Conservation (phyloP, 83 land plant genomes). For the Picea abies region DNA sequence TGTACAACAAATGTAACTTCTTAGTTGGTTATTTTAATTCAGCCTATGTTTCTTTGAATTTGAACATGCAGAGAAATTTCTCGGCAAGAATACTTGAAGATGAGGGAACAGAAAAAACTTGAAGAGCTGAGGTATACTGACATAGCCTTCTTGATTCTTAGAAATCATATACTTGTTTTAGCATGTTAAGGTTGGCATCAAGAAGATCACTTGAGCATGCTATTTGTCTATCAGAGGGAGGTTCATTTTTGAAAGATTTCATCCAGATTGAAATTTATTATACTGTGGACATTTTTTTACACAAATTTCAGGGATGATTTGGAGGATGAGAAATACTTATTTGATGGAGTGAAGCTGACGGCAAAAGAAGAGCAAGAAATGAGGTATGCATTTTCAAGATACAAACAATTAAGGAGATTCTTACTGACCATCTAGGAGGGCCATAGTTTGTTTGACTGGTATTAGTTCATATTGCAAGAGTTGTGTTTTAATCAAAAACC, state of each 20-base stretch:
- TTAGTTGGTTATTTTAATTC: not conserved
- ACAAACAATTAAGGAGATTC: not conserved
- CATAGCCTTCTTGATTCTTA: not conserved
- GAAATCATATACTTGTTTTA: not conserved
- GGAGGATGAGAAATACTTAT: slow-evolving; percentile 84
- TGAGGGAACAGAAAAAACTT: slow-evolving; percentile 87
- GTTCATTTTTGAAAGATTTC: not conserved
- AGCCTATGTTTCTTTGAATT: not conserved
- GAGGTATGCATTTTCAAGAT: slow-evolving; percentile 31
- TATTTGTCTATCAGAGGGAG: not conserved
- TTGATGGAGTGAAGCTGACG: slow-evolving; percentile 80
- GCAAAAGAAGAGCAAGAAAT: slow-evolving; percentile 74
- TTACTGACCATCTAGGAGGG: too few relatives aligned
- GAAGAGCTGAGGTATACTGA: slow-evolving; percentile 74
- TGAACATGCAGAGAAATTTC: slow-evolving; percentile 69
- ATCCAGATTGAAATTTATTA: not conserved
- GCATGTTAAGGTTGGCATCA: not conserved
- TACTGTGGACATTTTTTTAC: not conserved
- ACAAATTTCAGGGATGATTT: slow-evolving; percentile 65
- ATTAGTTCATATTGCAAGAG: not conserved
- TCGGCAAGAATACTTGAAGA: slow-evolving; percentile 87
- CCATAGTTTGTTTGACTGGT: slow-evolving; percentile 4
- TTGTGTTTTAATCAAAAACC: not conserved
- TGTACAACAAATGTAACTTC: not conserved
- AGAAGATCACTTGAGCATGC: not conserved